Evolutionary conservation across 371 early-diverging fungal genomes (phyloP).

Genomic region (Polyrhizophydium stewartii): DNA sequence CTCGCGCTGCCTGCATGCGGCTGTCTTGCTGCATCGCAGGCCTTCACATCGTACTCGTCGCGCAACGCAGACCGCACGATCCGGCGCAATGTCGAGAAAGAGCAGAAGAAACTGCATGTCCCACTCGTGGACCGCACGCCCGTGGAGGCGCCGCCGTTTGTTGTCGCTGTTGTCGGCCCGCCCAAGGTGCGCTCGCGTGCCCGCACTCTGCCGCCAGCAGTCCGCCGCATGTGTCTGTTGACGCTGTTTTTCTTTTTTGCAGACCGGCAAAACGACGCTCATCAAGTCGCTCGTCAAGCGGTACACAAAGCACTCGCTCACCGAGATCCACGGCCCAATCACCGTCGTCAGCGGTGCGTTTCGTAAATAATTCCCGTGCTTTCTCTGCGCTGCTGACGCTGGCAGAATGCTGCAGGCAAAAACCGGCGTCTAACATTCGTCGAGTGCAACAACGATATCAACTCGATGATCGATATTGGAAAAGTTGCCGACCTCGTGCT

Average conservation of each 20-base stretch:
- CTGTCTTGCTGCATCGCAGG: constrained; percentile 35
- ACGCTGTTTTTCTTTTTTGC: constrained; percentile 2
- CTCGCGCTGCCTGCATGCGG: too few species aligned
- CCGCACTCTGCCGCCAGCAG: background rate
- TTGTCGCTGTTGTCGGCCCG: constrained; percentile 95
- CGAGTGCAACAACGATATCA: constrained; percentile 94
- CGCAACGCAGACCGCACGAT: constrained; percentile 69
- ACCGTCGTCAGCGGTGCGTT: constrained; percentile 84
- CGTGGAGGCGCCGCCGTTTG: constrained; percentile 80
- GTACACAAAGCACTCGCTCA: constrained; percentile 89
- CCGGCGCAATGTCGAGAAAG: constrained; percentile 79
- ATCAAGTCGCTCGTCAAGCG: constrained; percentile 93
- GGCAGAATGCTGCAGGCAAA: constrained; percentile 52
- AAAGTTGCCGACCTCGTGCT: constrained; percentile 98
- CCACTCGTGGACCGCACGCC: constrained; percentile 95
- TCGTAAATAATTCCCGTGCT: background rate
- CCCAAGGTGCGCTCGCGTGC: constrained; percentile 70
- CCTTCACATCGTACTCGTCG: constrained; percentile 75
- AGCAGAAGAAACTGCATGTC: constrained; percentile 91
- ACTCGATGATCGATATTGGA: constrained; percentile 95
- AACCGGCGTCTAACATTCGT: constrained; percentile 94
- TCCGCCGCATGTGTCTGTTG: background rate
- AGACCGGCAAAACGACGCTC: constrained; percentile 91
- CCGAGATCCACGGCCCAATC: constrained; percentile 91
- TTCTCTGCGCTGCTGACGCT: constrained; percentile 6